A percentile compares a stretch with the other conserved stretches of the same genome.
These are phyloP conservation scores for Laguncularia racemosa DNA, from an alignment of 345 rosid species.

Conservation along the genomic window DNA sequence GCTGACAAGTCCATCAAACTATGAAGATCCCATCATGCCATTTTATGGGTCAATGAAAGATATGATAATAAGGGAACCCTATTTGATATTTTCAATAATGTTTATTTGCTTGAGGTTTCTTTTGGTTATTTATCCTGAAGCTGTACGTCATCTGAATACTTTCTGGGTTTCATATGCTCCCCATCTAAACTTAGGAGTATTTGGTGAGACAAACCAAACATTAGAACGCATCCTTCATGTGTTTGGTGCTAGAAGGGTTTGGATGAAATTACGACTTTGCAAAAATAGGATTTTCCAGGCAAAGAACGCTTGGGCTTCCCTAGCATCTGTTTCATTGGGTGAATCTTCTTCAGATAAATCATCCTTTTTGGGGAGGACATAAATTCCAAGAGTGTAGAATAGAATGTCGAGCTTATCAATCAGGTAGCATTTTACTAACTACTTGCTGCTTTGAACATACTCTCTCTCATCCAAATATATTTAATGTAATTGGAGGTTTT, in stretches of 20 bases:
- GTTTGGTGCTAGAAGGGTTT: constrained; percentile 79
- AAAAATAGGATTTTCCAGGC: constrained; percentile 81
- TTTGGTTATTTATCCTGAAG: constrained; percentile 34
- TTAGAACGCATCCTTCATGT: constrained; percentile 53
- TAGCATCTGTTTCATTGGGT: constrained; percentile 83
- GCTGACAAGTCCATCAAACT: constrained; percentile 12
- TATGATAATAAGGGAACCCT: constrained; percentile 48
- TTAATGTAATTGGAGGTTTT: constrained; percentile 5
- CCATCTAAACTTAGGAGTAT: constrained; percentile 70
- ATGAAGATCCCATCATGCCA: constrained; percentile 22
- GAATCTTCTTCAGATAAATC: constrained; percentile 60
- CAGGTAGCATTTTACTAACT: constrained; percentile 12
- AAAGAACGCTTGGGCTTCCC: constrained; percentile 84
- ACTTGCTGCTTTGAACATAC: constrained; percentile 8
- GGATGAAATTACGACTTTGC: constrained; percentile 60
- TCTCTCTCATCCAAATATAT: constrained; percentile 1
- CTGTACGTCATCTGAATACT: constrained; percentile 42
- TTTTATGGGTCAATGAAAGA: constrained; percentile 31
- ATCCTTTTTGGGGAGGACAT: constrained; percentile 17
- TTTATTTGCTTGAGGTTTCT: constrained; percentile 49
- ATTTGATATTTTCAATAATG: constrained; percentile 39
- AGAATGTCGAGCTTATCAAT: not conserved
- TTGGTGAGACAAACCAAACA: constrained; percentile 79
- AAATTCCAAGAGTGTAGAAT: constrained; percentile 11
- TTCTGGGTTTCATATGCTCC: constrained; percentile 51